Evolutionary conservation across 2,329 filamentous ascomycete genomes (phyloP).

Genomic region (Gliomastix tumulicola): DNA sequence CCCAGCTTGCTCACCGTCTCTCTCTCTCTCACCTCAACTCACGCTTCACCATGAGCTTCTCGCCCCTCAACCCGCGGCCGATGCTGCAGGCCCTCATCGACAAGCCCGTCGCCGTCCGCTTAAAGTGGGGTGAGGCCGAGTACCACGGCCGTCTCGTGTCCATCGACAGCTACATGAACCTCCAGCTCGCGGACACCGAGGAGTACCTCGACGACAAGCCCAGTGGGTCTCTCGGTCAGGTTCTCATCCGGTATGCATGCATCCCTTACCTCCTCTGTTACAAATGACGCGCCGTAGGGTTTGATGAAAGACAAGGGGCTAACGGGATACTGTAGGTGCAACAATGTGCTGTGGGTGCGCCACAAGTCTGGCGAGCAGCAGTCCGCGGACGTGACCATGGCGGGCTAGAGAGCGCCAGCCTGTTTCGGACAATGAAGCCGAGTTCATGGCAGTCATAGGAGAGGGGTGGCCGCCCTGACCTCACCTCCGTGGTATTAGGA

Average conservation of each 20-base stretch:
- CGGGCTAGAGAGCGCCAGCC: slow-evolving; percentile 39
- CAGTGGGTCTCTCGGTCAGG: slow-evolving; percentile 79
- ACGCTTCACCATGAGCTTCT: slow-evolving; percentile 55
- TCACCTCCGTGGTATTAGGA: too few relatives aligned
- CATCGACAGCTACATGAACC: slow-evolving; percentile 98
- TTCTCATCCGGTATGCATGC: slow-evolving; percentile 69
- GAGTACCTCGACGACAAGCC: slow-evolving; percentile 87
- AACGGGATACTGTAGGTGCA: slow-evolving; percentile 71
- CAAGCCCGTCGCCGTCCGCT: slow-evolving; percentile 80
- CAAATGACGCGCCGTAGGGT: not conserved
- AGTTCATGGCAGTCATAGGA: too few relatives aligned
- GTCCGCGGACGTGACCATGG: slow-evolving; percentile 51
- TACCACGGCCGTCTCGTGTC: slow-evolving; percentile 92
- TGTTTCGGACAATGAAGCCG: too few relatives aligned
- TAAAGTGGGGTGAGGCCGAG: slow-evolving; percentile 98
- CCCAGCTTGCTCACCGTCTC: too few relatives aligned
- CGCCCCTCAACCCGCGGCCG: slow-evolving; percentile 92
- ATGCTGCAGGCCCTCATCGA: slow-evolving; percentile 93
- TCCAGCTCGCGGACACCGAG: slow-evolving; percentile 84
- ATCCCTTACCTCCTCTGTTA: not conserved
- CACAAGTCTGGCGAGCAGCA: slow-evolving; percentile 45
- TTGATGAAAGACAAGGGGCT: not conserved
- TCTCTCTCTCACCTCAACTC: too few relatives aligned
- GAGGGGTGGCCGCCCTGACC: too few relatives aligned
- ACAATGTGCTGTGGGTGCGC: slow-evolving; percentile 94